Evolutionary conservation across 2,329 filamentous ascomycete genomes (phyloP).

Genomic region (Arthrobotrys iridis): DNA sequence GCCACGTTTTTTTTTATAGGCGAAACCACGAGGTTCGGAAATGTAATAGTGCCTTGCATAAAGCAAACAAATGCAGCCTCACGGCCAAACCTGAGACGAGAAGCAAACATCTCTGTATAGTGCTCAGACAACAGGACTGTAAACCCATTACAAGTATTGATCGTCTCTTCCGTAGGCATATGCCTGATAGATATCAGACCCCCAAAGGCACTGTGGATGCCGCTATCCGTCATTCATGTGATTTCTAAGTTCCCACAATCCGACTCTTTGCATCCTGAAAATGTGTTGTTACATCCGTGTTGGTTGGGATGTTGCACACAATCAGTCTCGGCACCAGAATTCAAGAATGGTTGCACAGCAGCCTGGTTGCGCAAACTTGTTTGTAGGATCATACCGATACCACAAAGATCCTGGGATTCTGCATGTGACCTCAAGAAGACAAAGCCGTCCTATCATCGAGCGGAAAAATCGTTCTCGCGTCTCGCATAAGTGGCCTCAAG

Average conservation of each 20-base stretch:
- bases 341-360: no score
- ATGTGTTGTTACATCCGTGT: slow-evolving; percentile 32
- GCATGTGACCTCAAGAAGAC: neutral
- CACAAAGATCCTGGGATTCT: neutral
- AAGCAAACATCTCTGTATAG: slow-evolving; percentile 27
- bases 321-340: no score
- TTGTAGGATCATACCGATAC: neutral
- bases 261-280: neutral
- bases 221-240: slow-evolving; percentile 1
- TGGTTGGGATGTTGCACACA: neutral
- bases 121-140: slow-evolving; percentile 1
- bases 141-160: neutral
- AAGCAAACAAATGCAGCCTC: slow-evolving; percentile 43
- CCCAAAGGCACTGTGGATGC: neutral
- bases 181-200: neutral
- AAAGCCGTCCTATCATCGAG: neutral
- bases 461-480: no score
- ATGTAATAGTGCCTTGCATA: slow-evolving; percentile 42
- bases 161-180: neutral
- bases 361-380: slow-evolving; percentile 8
- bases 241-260: neutral
- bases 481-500: no score
- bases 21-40: slow-evolving; percentile 49
- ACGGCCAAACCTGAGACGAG: slow-evolving; percentile 29
- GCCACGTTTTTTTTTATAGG: slow-evolving; percentile 45